Conservation (phyloP, 176 grass and related monocot genomes). For the Stipa capillata region DNA sequence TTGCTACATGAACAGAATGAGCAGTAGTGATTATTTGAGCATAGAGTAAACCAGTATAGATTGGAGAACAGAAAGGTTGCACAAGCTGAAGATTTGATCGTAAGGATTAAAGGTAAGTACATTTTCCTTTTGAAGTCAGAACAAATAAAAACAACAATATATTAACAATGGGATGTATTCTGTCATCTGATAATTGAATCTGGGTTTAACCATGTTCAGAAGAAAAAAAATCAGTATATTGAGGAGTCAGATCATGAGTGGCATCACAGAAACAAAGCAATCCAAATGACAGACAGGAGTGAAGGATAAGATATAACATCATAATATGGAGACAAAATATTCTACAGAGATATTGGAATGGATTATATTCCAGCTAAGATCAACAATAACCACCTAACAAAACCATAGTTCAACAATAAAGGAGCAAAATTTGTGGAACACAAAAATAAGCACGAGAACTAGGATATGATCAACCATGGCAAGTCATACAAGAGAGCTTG, state of each 20-base stretch:
- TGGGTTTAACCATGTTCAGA: background rate
- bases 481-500: background rate
- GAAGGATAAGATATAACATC: background rate
- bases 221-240: background rate
- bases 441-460: background rate
- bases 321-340: background rate
- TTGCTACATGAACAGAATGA: no score
- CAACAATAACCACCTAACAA: background rate
- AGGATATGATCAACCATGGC: background rate
- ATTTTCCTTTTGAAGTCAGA: background rate
- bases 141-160: background rate
- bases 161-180: background rate
- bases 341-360: background rate
- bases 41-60: background rate
- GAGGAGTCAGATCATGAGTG: background rate
- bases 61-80: background rate
- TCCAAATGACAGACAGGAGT: background rate
- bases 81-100: background rate
- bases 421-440: background rate
- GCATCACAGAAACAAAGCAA: background rate
- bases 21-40: background rate
- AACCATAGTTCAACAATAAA: background rate
- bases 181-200: background rate
- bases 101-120: background rate
- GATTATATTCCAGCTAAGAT: background rate